Evolutionary conservation across 805 yeast genomes (phyloP), one percentile per base, ranked within the genome.

Genomic region (Candida schatavii): DNA sequence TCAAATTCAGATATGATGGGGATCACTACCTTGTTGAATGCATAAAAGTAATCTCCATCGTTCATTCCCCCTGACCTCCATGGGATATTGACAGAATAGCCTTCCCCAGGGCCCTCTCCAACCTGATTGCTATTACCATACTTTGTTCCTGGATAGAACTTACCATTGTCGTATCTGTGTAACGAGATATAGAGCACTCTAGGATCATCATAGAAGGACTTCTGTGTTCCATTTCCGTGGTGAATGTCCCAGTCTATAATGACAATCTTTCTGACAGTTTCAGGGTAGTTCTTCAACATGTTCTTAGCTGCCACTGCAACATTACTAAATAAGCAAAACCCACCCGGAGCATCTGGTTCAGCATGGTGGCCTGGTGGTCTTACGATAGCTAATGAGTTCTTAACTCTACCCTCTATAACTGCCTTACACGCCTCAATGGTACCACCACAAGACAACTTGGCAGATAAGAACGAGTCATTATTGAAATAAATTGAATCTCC

Each of bases 291-390:
- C 50, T 81, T 81, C 43, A 93, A 66, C 48, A 90, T 84, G 45
- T 83, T 81, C 55, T 85, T 85, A 14, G 97, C 96, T 2, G 99
- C 98, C 15, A 93, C 97, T 0, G 98, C 97, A 19, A 93, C 99
- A 57, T 93, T 93, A 46, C 95, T 85, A 59, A 93, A 93, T 35
- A 93, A 70, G 66, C 99, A 93, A 60, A 93, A 93, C 11, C 99
- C 99, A 37, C 97, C 98, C 0, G 99, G 95, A 13, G 89, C 72
- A 50, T 88, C 93, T 2, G 99, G 99, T 57, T 95, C 99, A 1
- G 99, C 98, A 59, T 93, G 99, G 67, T 93, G 99, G 5, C 99
- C 99, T 0, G 99, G 99, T 1, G 99, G 99, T 50, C 99, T 79
- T 13, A 93, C 96, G 5, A 93, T 87, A 0, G 99, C 99, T 38